Percentiles rank a stretch among this genome's conserved stretches.
These are phyloP conservation scores for Cladosporium sphaerospermum DNA, from an alignment of 2,329 filamentous ascomycete genomes.

Conservation along the genomic window DNA sequence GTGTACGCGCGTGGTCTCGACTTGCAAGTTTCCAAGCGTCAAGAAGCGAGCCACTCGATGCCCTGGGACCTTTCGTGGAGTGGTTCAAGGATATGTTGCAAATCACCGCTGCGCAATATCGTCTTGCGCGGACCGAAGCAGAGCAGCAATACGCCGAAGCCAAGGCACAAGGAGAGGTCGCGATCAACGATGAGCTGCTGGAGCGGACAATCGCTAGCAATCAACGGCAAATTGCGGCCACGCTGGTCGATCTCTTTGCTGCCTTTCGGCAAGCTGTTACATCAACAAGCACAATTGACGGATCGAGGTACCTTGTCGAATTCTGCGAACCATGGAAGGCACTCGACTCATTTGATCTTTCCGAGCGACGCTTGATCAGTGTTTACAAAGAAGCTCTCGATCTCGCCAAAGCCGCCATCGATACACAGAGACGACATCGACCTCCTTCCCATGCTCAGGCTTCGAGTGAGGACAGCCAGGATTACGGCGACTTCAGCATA, in stretches of 20 bases:
- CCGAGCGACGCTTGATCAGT: conserved; percentile 32
- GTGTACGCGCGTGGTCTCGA: conserved; percentile 52
- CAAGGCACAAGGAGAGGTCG: conserved; percentile 29
- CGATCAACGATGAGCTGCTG: conserved; percentile 43
- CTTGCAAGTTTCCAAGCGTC: conserved; percentile 53
- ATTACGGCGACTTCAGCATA: conserved; percentile 51
- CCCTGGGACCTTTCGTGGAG: conserved; percentile 43
- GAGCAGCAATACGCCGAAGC: conserved; percentile 45
- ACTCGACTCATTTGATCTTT: conserved; percentile 47
- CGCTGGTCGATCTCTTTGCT: conserved; percentile 47
- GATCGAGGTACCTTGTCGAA: conserved; percentile 26
- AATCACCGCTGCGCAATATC: conserved; percentile 50
- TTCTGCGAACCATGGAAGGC: conserved; percentile 37
- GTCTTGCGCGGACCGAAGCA: conserved; percentile 50
- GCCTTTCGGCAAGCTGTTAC: conserved; percentile 46
- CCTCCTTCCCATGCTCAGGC: conserved; percentile 19
- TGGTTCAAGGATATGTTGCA: conserved; percentile 52
- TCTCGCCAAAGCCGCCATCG: conserved; percentile 40
- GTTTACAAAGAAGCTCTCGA: conserved; percentile 46
- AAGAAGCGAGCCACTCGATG: conserved; percentile 40
- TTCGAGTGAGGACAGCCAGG: conserved; percentile 55
- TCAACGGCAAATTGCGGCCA: conserved; percentile 51
- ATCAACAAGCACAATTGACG: conserved; percentile 23
- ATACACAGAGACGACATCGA: conserved; percentile 16
- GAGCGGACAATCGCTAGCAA: conserved; percentile 50